Base-by-base conservation (phyloP, 208 protist genomes). In the Trypanosoma brucei region DNA sequence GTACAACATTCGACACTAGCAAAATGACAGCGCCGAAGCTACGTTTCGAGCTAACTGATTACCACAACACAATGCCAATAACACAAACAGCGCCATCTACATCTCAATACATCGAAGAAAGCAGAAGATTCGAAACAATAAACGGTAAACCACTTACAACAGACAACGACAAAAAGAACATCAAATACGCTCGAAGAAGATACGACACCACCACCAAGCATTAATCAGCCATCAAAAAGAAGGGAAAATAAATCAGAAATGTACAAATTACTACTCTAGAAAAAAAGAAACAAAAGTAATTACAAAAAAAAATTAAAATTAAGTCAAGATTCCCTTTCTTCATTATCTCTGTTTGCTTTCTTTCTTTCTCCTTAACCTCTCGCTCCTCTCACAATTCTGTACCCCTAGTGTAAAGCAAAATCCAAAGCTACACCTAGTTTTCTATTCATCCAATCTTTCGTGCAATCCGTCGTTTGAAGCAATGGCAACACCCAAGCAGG, bases 401-500 rank as follows among this genome's bases (percentile, higher is more conserved):
- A 6, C 42, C 6, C 11, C 42, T 46, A 0, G 6, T 46, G 8
- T 46, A 14, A 11, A 6, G 6, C 8, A 11, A 11, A 46, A 6
- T 11, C 42, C 42, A 11, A 11, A 11, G 42, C 11, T 46, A 11
- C 11, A 46, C 42, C 6, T 46, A 46, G 42, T 14, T 46, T 46
- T 46, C 42, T 46, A 46, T 14, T 6, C 42, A 14, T 14, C 8
- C 42, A 46, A 11, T 6, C 42, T 6, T 11, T 46, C 11, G 11
- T 46, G 11, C 42, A 46, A 14, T 46, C 11, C 11, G 11, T 46
- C 6, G 8, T 14, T 14, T 11, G 42, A 35, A 54, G 35, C 34
- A 35, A 89, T 89, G 80, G 80, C 79, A 54, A 86, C 85, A 50
- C 85, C 81, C 51, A 76, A 75, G 72, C 74, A 74, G 60, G 65